Base-by-base conservation (phyloP, 345 rosid species). In the Lumnitzera littorea region DNA sequence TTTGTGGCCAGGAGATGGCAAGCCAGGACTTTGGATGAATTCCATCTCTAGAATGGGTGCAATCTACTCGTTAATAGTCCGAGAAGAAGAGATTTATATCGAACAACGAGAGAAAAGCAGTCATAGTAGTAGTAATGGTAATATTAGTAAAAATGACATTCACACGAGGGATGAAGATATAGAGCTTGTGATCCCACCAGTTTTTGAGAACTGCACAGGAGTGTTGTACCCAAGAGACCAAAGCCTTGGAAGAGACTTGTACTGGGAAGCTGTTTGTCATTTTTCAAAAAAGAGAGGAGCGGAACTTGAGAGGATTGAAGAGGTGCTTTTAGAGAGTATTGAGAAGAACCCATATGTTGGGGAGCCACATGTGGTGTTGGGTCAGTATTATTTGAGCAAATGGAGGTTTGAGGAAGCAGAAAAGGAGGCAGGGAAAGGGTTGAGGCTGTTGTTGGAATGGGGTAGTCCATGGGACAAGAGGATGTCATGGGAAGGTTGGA, bases 401-500 rank as follows among this genome's bases (percentile, higher is more conserved):
- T 85, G 87, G 59, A 76, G 71, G 79, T 88, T 76, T 51, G 80
- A 85, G 64, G 97, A 87, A 57, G 97, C 89, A 0, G 90, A 82
- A 64, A 70, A 49, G 48, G 84, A 72, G 61, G 89, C 88, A 0
- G 86, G 67, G 72, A 80, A 41, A 51, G 99, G 99, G 51, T 76
- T 94, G 55, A 70, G 58, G 25, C 74, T 90, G 27, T 53, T 87
- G 20, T 64, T 94, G 80, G 91, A 86, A 62, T 90, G 97, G 99
- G 96, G 95, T 12, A 85, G 89, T 50, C 88, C 97, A 8, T 85
- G 98, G 96, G 98, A 89, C 62, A 89, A 87, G 82, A 84, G 97
- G 75, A 87, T 70, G 82, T 77, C 97, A 15, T 89, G 95, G 97
- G 90, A 81, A 77, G 98, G 97, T 4, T 89, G 98, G 97, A 49